Percentiles rank a stretch among this genome's conserved stretches.
Conservation (phyloP, 139 green algal species). For the Penium margaritaceum region DNA sequence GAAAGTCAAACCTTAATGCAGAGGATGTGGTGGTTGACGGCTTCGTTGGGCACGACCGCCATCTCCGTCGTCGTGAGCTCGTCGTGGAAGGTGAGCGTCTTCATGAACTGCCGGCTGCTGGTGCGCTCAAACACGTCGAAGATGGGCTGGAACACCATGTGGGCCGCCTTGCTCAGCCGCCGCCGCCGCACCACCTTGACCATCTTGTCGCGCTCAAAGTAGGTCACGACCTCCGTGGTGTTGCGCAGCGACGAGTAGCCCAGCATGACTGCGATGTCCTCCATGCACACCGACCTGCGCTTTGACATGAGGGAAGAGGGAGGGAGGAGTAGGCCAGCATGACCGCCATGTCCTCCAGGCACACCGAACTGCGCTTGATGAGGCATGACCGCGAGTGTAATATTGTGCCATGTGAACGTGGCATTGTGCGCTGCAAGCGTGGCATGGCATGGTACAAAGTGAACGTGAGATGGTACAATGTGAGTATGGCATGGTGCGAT, state of each 20-base stretch:
- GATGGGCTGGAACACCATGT: slow-evolving; percentile 3
- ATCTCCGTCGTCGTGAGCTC: slow-evolving; percentile 2
- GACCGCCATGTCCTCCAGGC: background rate
- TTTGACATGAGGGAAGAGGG: background rate
- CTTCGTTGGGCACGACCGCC: background rate
- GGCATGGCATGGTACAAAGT: too few species aligned
- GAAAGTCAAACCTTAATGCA: slow-evolving; percentile 13
- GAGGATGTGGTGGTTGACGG: background rate
- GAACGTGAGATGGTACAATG: too few species aligned
- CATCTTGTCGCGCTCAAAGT: slow-evolving; percentile 22
- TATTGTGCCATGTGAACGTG: too few species aligned
- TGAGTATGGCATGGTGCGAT: too few species aligned
- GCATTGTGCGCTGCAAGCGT: too few species aligned
- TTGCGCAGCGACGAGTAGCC: slow-evolving; percentile 26
- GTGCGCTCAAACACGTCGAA: slow-evolving; percentile 13
- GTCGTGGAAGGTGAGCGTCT: slow-evolving; percentile 2
- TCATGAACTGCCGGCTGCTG: slow-evolving; percentile 20
- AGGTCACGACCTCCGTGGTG: slow-evolving; percentile 6
- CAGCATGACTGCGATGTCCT: slow-evolving; percentile 3
- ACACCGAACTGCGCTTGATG: background rate
- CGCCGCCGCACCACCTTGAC: background rate
- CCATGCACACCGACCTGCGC: slow-evolving; percentile 6
- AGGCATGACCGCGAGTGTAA: background rate
- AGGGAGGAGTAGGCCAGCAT: background rate
- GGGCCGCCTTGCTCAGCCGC: background rate